Evolutionary conservation across 2,329 filamentous ascomycete genomes (phyloP).

Genomic region (Ramularia endophylla): DNA sequence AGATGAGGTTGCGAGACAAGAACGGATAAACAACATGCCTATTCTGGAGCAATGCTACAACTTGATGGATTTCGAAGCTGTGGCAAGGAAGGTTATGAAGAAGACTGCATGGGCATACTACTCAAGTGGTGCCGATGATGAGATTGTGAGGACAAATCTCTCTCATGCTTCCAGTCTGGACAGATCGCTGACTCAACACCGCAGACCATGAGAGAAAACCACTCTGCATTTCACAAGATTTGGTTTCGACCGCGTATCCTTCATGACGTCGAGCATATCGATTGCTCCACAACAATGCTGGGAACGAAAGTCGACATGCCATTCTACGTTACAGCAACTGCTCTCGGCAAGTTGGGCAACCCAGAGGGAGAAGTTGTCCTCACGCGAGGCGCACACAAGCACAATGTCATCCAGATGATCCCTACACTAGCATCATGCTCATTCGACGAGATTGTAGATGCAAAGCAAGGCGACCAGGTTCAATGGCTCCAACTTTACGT

Average conservation of each 20-base stretch:
- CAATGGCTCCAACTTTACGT: slow-evolving; percentile 90
- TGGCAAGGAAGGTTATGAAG: slow-evolving; percentile 88
- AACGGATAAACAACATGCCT: slow-evolving; percentile 64
- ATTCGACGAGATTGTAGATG: slow-evolving; percentile 95
- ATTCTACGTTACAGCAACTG: slow-evolving; percentile 95
- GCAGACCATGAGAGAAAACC: slow-evolving; percentile 77
- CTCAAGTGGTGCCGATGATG: slow-evolving; percentile 84
- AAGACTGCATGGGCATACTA: slow-evolving; percentile 98
- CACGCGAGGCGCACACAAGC: slow-evolving; percentile 74
- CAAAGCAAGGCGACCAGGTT: slow-evolving; percentile 68
- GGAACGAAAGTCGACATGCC: slow-evolving; percentile 77
- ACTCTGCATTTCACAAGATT: slow-evolving; percentile 92
- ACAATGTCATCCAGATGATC: slow-evolving; percentile 97
- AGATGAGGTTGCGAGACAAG: slow-evolving; percentile 66
- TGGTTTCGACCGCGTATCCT: slow-evolving; percentile 91
- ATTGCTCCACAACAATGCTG: slow-evolving; percentile 89
- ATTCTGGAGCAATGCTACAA: slow-evolving; percentile 85
- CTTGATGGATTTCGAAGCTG: slow-evolving; percentile 90
- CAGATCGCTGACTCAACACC: neutral
- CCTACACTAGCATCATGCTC: slow-evolving; percentile 94
- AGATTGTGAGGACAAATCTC: slow-evolving; percentile 58
- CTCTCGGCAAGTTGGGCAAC: slow-evolving; percentile 89
- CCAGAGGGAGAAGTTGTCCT: slow-evolving; percentile 90
- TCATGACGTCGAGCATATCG: slow-evolving; percentile 80
- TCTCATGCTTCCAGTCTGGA: neutral